Percentiles rank a stretch among this genome's conserved stretches.
These are phyloP conservation scores for Syncephalastrum contaminatum DNA, from an alignment of 371 early-diverging fungal genomes.

Conservation along the genomic window DNA sequence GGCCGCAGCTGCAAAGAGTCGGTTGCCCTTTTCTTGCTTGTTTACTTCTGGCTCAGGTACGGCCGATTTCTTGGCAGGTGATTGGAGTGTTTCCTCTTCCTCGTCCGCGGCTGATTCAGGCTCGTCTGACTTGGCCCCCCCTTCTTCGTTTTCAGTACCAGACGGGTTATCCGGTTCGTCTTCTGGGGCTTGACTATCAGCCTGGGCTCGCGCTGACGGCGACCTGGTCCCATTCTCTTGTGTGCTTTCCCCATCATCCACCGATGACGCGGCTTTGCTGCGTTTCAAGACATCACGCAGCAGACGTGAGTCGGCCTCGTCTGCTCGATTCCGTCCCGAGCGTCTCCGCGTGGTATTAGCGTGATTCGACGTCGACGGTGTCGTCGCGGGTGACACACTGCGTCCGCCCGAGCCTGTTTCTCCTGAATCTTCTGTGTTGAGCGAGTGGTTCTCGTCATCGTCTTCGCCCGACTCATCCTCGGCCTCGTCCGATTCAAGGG, in stretches of 20 bases:
- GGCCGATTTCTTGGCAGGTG: conserved; percentile 19
- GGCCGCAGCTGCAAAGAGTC: conserved; percentile 50
- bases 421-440: conserved; percentile 35
- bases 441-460: conserved; percentile 35
- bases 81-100: conserved; percentile 7
- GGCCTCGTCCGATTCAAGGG: conserved; percentile 23
- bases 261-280: conserved; percentile 7
- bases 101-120: conserved; percentile 20
- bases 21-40: conserved; percentile 12
- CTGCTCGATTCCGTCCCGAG: conserved; percentile 26
- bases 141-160: conserved; percentile 14
- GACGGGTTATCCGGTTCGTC: conserved; percentile 5
- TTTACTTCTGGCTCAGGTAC: conserved; percentile 4
- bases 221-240: conserved; percentile 6
- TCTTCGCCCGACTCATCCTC: conserved; percentile 35
- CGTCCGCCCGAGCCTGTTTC: conserved; percentile 12
- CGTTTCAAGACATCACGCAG: conserved; percentile 44
- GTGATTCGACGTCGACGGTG: conserved; percentile 26
- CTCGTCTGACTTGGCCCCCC: conserved; percentile 15
- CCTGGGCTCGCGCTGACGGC: conserved; percentile 16
- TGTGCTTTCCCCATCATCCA: conserved; percentile 12
- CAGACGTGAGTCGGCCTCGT: conserved; percentile 40
- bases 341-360: conserved; percentile 14
- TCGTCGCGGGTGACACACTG: conserved; percentile 23
- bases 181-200: conserved; percentile 13